phyloP scores from a whole-genome alignment of 1,139 yeast genomes.

The Scheffersomyces stambukii region DNA sequence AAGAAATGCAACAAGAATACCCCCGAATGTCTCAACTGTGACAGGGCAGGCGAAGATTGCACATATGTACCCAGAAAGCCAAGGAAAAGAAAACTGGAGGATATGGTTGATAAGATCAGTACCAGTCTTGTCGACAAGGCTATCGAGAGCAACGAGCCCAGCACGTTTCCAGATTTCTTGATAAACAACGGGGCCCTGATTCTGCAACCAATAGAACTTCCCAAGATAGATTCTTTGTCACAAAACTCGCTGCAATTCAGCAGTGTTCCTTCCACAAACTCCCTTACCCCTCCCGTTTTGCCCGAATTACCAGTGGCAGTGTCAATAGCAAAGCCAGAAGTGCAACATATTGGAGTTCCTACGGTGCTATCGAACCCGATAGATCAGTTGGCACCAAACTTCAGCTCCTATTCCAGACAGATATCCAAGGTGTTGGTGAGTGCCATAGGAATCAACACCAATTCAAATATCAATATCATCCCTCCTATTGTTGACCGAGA shows the following conservation, averaged over 20 bases:
- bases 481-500: constrained; percentile 13
- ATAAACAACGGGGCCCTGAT: too few relatives aligned
- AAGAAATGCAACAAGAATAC: constrained; percentile 44
- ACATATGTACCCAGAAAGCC: constrained; percentile 39
- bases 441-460: constrained; percentile 14
- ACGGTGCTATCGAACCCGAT: constrained; percentile 12
- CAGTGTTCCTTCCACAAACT: too few relatives aligned
- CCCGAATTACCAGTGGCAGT: too few relatives aligned
- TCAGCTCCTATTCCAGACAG: constrained; percentile 13
- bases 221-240: too few relatives aligned
- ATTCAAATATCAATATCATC: constrained; percentile 13
- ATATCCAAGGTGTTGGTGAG: constrained; percentile 13
- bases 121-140: constrained; percentile 7
- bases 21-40: constrained; percentile 45
- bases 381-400: constrained; percentile 13
- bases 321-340: too few relatives aligned
- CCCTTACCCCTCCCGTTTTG: too few relatives aligned
- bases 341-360: too few relatives aligned
- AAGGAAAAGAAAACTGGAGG: constrained; percentile 13
- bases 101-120: not conserved
- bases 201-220: too few relatives aligned
- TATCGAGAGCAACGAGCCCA: constrained; percentile 11
- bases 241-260: too few relatives aligned
- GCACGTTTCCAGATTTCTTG: too few relatives aligned
- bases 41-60: constrained; percentile 33